Evolutionary conservation across 1,139 yeast genomes (phyloP).

Genomic region (Magnusiomyces sp.): DNA sequence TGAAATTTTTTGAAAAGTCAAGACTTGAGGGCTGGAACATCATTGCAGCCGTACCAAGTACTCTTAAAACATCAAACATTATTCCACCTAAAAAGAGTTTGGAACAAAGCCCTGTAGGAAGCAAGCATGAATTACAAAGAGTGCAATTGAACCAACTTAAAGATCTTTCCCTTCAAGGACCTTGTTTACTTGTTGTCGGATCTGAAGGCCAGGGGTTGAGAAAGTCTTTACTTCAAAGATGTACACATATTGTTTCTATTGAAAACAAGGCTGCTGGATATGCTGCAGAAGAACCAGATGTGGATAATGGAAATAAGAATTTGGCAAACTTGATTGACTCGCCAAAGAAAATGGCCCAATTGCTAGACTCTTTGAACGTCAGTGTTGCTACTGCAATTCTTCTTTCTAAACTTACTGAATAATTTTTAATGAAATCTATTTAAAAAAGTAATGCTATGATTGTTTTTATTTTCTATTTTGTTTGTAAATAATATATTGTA

Average conservation of each 20-base stretch:
- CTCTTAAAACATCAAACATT: slow-evolving; percentile 15
- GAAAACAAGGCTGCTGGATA: slow-evolving; percentile 7
- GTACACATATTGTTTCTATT: slow-evolving; percentile 58
- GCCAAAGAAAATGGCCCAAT: slow-evolving; percentile 27
- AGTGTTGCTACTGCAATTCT: slow-evolving; percentile 80
- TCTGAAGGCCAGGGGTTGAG: slow-evolving; percentile 82
- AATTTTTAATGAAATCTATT: too few species aligned
- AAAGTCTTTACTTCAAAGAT: slow-evolving; percentile 49
- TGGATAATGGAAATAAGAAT: slow-evolving; percentile 11
- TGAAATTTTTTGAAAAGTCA: slow-evolving; percentile 52
- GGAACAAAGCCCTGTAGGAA: too few species aligned
- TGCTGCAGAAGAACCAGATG: slow-evolving; percentile 11
- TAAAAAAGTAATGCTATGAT: slow-evolving; percentile 4
- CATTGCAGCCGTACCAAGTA: slow-evolving; percentile 49
- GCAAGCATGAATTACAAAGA: slow-evolving; percentile 32
- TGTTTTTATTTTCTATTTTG: background rate
- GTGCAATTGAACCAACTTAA: slow-evolving; percentile 28
- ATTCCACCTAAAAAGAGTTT: slow-evolving; percentile 32
- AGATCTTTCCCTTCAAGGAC: slow-evolving; percentile 33
- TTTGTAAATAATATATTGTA: background rate
- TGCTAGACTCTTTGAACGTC: slow-evolving; percentile 78
- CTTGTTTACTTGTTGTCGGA: slow-evolving; percentile 69
- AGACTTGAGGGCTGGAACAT: slow-evolving; percentile 61
- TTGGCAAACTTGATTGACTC: background rate
- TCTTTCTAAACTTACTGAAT: slow-evolving; percentile 35